phyloP scores from a whole-genome alignment of 1,139 yeast genomes.

The Debaryomyces sp. region DNA sequence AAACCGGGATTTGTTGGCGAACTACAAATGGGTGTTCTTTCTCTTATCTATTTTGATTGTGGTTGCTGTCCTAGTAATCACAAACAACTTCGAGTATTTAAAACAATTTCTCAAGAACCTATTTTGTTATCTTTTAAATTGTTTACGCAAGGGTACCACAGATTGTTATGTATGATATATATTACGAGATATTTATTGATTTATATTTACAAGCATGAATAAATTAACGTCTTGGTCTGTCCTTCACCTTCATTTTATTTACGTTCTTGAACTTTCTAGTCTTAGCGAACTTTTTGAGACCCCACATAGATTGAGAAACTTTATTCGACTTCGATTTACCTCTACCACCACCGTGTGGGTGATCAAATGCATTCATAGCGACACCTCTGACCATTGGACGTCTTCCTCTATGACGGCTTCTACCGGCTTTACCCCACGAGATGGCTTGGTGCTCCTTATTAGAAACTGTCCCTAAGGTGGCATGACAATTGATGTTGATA shows the following conservation, averaged over 20 bases:
- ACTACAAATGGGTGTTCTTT: conserved; percentile 13
- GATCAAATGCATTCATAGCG: conserved; percentile 97
- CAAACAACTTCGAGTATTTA: conserved; percentile 20
- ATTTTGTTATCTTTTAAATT: conserved; percentile 19
- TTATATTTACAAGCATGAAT: conserved; percentile 9
- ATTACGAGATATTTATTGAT: conserved; percentile 5
- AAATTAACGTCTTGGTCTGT: conserved; percentile 59
- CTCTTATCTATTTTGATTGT: conserved; percentile 12
- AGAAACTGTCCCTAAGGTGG: conserved; percentile 94
- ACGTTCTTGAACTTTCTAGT: conserved; percentile 89
- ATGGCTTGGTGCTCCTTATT: conserved; percentile 91
- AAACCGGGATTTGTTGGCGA: conserved; percentile 24
- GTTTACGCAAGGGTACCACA: conserved; percentile 3
- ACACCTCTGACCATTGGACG: conserved; percentile 98
- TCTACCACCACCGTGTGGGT: conserved; percentile 99
- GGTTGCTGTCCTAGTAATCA: conserved; percentile 12
- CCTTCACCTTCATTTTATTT: conserved; percentile 83
- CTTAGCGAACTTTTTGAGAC: conserved; percentile 91
- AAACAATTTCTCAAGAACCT: conserved; percentile 12
- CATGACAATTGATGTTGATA: conserved; percentile 83
- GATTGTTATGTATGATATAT: conserved; percentile 8
- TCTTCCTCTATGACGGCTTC: conserved; percentile 88
- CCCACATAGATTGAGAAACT: conserved; percentile 96
- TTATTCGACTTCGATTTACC: conserved; percentile 98
- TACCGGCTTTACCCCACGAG: conserved; percentile 96